Evolutionary conservation across 345 rosid genomes (phyloP), one percentile per base, ranked within the genome.

Genomic region (Eutrema yunnanense): DNA sequence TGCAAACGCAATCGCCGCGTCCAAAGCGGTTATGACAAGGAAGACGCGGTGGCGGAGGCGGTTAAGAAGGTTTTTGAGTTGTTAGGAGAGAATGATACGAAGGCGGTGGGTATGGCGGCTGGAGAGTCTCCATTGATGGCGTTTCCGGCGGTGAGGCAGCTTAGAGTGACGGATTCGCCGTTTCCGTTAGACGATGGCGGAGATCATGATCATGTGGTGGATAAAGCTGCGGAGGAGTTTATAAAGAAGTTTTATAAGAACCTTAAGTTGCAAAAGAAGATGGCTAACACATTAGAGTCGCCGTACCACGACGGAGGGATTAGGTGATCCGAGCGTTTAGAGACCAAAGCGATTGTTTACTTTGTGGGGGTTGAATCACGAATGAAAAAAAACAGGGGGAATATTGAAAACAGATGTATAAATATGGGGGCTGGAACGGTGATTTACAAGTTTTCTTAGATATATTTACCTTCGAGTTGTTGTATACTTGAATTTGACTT

Each of bases 111-210:
- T 47, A 78, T 43, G 10, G 78, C 53, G 54, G 70, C 76, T 0
- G n/a, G 6, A 33, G 65, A 46, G 32, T 69, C 89, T 0, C 79
- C 90, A 1, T 56, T 78, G 55, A 29, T 70, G 19, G 64, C 81
- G 36, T 90, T 86, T 6, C 87, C 92, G 9, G 73, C 73, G 78
- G 94, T 81, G 57, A 81, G 91, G 72, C 94, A 83, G 73, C 78
- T 88, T 65, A 80, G 97, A 73, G 85, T 90, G 59, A 88, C 92
- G 12, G 95, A 88, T 74, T 90, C 97, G 2, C 95, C 97, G 13
- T 90, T 88, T 62, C 90, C 95, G 2, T 38, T 86, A 14, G 90
- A 87, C 22, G 92, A 87, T 26, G 90, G 73, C 0, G 92, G 84
- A 3, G 84, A 82, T 49, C 81, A 86, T 14, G 89, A 79, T 58